Base-by-base conservation (phyloP, 495 filamentous ascomycete species). In the Hypoxylon crocopeplum region DNA sequence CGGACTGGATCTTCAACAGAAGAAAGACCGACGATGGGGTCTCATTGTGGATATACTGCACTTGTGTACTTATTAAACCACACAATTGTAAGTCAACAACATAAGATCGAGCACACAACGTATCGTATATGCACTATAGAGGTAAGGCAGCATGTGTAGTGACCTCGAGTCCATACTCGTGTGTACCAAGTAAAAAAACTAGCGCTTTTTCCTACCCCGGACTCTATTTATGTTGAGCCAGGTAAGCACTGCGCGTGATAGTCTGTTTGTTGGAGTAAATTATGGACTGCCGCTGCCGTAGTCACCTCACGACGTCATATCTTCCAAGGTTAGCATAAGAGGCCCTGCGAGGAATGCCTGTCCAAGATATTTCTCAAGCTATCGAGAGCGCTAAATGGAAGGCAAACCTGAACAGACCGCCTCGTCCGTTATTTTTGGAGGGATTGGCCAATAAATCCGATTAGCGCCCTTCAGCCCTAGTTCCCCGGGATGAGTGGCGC, bases 41-140 rank as follows among this genome's bases (percentile, higher is more conserved):
- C 22, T 13, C 13, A 24, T 40, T 29, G 10, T 29, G n/a, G n/a
- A n/a, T n/a, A n/a, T n/a, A n/a, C n/a, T n/a, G n/a, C n/a, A n/a
- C n/a, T n/a, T n/a, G n/a, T n/a, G n/a, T n/a, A n/a, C n/a, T n/a
- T n/a, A n/a, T n/a, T n/a, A 29, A 29, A 29, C 32, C 13, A n/a
- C 32, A 6, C n/a, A 7, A 34, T 12, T 34, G 5, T 3, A 29
- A 41, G 10, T 16, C 25, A 24, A 25, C 27, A 59, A 16, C 1
- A 17, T 13, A 47, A 17, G 20, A 16, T 8, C 27, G 29, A 60
- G 44, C 42, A 62, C 65, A 69, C 66, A 17, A 51, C 59, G 45
- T 53, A 29, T 70, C 68, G 68, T 70, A 61, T 70, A 70, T 70
- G 65, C 68, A 64, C 19, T 21, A 46, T 24, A 49, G 17, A 36